Base-by-base conservation (phyloP, 148 eudicot genomes). In the Amaranthus cruentus region DNA sequence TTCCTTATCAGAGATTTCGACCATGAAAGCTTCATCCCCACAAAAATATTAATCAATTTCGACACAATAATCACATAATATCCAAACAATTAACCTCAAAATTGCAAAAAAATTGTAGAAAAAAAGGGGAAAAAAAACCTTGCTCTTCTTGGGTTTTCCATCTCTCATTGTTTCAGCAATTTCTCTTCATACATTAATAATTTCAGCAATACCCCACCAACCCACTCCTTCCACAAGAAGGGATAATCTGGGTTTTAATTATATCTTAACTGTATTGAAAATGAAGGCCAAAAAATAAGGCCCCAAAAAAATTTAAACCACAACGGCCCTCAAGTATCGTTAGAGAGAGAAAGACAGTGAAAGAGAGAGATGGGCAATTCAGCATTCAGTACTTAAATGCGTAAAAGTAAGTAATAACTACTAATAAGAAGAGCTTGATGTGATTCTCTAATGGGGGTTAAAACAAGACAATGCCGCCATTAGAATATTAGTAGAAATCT, bases 101-200 rank as follows among this genome's bases (percentile, higher is more conserved):
- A 66, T 18, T 13, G 38, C 38, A 28, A 28, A 28, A 28, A 28
- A 28, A n/a, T 28, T 28, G 38, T 28, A 28, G 38, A 28, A 28
- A 49, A 14, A 47, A 54, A 62, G 47, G 4, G 28, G 50, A 55
- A 48, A 28, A 70, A 43, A 70, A 66, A 91, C 98, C 96, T 90
- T 92, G 98, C 90, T 90, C 85, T 88, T 90, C 87, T 87, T 88
- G 61, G 84, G 83, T 84, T 80, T 84, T 66, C 68, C 96, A 89
- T 89, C 90, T 76, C 87, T 87, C 98, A 95, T 95, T 87, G 89
- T 91, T 68, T 77, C 84, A 85, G 76, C 78, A 78, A 52, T 83
- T 28, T 28, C 1, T 72, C 89, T 75, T 92, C 96, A 92, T 92
- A 82, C 87, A 85, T 76, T 79, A 60, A 38, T 69, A 28, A 28